Evolutionary conservation across 192 early-diverging fungal genomes (phyloP).

Genomic region (Spizellomyces punctatus): DNA sequence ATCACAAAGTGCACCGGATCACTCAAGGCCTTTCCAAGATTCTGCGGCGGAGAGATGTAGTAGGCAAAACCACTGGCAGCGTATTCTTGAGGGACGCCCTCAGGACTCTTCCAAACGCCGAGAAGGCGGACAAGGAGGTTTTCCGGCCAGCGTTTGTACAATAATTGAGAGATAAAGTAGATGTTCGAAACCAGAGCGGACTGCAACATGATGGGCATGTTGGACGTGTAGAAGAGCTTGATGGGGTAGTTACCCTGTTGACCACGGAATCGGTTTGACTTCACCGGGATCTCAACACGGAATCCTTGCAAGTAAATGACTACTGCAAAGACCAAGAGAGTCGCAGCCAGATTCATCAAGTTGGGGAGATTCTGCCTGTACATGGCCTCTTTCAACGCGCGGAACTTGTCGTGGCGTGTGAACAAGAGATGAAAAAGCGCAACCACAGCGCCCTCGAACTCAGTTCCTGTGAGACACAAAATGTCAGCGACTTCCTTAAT

Average conservation of each 20-base stretch:
- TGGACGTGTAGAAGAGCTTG: conserved; percentile 99
- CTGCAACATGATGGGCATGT: conserved; percentile 99
- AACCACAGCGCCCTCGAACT: conserved; percentile 98
- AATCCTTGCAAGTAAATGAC: conserved; percentile 95
- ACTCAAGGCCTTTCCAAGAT: conserved; percentile 75
- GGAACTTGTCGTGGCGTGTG: conserved; percentile 94
- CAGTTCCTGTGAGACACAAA: conserved; percentile 52
- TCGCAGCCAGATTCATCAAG: conserved; percentile 84
- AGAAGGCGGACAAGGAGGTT: conserved; percentile 92
- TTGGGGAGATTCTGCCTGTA: conserved; percentile 77
- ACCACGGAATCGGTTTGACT: conserved; percentile 92
- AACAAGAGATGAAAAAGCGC: conserved; percentile 93
- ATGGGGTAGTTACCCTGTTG: conserved; percentile 98
- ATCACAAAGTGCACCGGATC: conserved; percentile 96
- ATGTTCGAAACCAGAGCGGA: conserved; percentile 95
- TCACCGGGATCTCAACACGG: conserved; percentile 99
- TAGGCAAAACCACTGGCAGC: conserved; percentile 94
- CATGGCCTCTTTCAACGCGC: conserved; percentile 96
- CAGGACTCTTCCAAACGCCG: conserved; percentile 94
- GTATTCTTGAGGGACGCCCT: conserved; percentile 94
- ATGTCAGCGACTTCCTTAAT: not conserved
- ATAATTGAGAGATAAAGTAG: conserved; percentile 98
- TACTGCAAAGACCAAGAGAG: conserved; percentile 71
- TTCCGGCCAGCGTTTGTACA: conserved; percentile 97
- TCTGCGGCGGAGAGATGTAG: conserved; percentile 97